Evolutionary conservation across 2,329 filamentous ascomycete species (phyloP), one percentile per base, ranked within the genome.

Genomic region (Xylaria hypoxylon): DNA sequence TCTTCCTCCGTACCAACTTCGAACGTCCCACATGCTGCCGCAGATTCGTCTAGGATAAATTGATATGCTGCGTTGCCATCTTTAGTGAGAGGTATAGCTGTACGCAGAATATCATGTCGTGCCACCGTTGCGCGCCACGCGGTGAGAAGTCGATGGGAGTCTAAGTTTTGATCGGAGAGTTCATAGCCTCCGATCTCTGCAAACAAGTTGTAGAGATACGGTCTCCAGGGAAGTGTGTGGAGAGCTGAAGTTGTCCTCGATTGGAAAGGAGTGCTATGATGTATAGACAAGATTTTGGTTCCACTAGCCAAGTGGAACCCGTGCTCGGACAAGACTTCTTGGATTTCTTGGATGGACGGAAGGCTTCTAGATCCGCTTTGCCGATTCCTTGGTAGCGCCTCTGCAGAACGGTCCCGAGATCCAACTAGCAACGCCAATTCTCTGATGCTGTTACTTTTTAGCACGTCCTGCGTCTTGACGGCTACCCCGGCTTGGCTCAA

Each of bases 161-260:
- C 53, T 6, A 31, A 15, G 17, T 28, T 44, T 38, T 22, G 6
- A 28, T 45, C 38, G 17, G 24, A 22, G 11, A 22, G 5, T 28
- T 7, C 38, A 44, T 55, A 55, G 15, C 59, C 48, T 55, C 40
- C 19, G 2, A 61, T 53, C 38, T 61, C 48, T 10, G 59, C 59
- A 47, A 61, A 35, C 19, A 61, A 38, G 28, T 61, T 61, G n/a
- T 61, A 61, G 48, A 61, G 59, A 55, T 61, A 61, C 28, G 59
- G 59, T 24, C 40, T 26, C 59, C 38, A 55, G 7, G 59, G 59
- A 8, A 53, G 26, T 2, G 35, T 47, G 26, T 53, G 19, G 19
- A 61, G 59, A 28, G 40, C 48, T 45, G 19, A 53, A 19, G 48
- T 55, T 47, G 59, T 61, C 26, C 59, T 38, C 50, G 38, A 47